Evolutionary conservation across 257 asterid genomes (phyloP).

Genomic region (Fraxinus cuspidata): DNA sequence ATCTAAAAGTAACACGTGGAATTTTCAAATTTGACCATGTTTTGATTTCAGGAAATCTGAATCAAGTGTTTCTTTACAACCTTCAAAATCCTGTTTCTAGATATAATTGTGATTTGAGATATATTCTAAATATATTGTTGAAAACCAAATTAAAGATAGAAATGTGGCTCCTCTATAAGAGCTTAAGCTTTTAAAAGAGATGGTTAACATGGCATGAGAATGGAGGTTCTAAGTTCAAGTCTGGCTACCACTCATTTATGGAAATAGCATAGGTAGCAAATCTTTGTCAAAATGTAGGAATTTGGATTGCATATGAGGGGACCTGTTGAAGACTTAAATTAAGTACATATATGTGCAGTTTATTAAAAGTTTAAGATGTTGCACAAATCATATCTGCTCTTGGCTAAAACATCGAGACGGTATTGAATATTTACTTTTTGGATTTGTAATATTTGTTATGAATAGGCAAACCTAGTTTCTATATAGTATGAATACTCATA

Average conservation of each 20-base stretch:
- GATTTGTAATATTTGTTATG: neutral
- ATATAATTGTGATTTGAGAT: neutral
- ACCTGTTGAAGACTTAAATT: neutral
- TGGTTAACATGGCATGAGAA: neutral
- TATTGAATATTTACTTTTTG: neutral
- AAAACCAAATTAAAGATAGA: neutral
- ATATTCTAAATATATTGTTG: neutral
- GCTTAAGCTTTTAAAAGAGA: neutral
- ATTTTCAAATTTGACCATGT: slow-evolving; percentile 8
- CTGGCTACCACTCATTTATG: neutral
- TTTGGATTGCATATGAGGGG: neutral
- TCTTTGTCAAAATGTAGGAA: neutral
- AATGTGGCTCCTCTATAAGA: neutral
- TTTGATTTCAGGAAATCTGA: slow-evolving; percentile 10
- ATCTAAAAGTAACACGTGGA: neutral
- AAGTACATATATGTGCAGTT: neutral
- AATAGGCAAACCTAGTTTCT: neutral
- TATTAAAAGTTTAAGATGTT: neutral
- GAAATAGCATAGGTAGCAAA: neutral
- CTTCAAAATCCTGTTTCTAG: slow-evolving; percentile 11
- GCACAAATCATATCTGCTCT: neutral
- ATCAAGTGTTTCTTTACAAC: slow-evolving; percentile 11
- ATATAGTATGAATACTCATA: neutral
- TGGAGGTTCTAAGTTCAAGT: neutral
- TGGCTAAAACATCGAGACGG: neutral